phyloP scores from a whole-genome alignment of 495 filamentous ascomycete genomes.

The Penicillium canariense region DNA sequence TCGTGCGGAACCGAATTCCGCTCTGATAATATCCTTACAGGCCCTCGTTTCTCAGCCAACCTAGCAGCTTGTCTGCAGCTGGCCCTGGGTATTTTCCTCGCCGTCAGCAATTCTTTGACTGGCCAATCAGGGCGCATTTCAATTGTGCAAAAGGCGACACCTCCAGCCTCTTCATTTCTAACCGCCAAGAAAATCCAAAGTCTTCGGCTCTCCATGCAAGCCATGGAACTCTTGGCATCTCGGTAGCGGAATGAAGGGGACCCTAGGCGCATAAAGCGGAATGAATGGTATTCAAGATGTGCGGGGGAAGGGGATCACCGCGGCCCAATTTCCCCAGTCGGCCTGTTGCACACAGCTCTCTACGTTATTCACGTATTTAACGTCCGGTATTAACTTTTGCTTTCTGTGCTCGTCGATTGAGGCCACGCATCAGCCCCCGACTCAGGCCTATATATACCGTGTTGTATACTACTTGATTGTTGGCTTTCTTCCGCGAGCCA shows the following conservation, averaged over 20 bases:
- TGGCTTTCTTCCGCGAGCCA: not conserved
- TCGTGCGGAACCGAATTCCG: not conserved
- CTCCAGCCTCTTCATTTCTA: not conserved
- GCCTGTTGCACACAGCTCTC: not conserved
- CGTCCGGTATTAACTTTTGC: not conserved
- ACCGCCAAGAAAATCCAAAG: too few relatives aligned
- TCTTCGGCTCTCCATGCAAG: too few relatives aligned
- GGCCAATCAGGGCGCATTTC: too few relatives aligned
- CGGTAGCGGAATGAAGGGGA: constrained; percentile 6
- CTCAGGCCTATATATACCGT: not conserved
- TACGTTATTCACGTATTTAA: not conserved
- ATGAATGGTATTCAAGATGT: not conserved
- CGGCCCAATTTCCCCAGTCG: not conserved
- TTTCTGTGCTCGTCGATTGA: not conserved
- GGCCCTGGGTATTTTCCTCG: too few relatives aligned
- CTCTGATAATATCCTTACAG: not conserved
- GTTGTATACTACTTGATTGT: not conserved
- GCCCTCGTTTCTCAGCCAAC: not conserved
- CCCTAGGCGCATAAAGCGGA: constrained; percentile 3
- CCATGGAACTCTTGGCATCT: not conserved
- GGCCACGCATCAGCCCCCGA: not conserved
- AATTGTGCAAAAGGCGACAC: not conserved
- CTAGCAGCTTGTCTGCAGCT: too few relatives aligned
- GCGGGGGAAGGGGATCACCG: constrained; percentile 10
- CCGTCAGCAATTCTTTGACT: too few relatives aligned